Evolutionary conservation across 306 rosid genomes (phyloP).

Genomic region (Heteromeles arbutifolia): DNA sequence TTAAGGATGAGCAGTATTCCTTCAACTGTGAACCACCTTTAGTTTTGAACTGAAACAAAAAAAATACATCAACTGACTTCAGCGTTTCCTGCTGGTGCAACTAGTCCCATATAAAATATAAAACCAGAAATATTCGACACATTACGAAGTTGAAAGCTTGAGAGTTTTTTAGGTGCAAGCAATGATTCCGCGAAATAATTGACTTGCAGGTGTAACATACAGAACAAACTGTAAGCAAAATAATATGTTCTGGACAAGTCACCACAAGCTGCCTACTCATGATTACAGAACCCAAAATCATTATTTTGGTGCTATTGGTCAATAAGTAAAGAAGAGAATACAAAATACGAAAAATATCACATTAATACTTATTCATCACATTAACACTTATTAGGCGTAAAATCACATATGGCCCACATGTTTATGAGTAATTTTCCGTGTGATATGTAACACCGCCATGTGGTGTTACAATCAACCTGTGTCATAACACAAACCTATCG

Average conservation of each 20-base stretch:
- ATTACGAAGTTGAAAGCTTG: neutral
- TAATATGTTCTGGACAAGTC: neutral
- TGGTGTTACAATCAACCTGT: neutral
- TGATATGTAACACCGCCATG: neutral
- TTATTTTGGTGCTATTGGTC: neutral
- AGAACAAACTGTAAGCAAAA: neutral
- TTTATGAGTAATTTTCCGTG: neutral
- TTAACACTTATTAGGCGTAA: neutral
- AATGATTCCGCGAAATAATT: neutral
- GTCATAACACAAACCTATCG: neutral
- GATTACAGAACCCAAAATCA: neutral
- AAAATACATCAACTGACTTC: neutral
- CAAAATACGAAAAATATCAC: neutral
- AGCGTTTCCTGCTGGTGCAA: neutral
- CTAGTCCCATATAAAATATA: neutral
- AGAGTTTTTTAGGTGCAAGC: neutral
- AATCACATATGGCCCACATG: neutral
- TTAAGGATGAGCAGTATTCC: constrained; percentile 80
- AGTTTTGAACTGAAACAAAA: constrained; percentile 68
- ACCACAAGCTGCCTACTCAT: neutral
- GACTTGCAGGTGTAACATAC: neutral
- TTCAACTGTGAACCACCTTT: constrained; percentile 84
- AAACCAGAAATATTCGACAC: neutral
- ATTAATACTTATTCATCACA: neutral
- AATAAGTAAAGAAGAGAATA: neutral